Evolutionary conservation across 2,329 filamentous ascomycete genomes (phyloP).

Genomic region (Drechslerella dactyloides): DNA sequence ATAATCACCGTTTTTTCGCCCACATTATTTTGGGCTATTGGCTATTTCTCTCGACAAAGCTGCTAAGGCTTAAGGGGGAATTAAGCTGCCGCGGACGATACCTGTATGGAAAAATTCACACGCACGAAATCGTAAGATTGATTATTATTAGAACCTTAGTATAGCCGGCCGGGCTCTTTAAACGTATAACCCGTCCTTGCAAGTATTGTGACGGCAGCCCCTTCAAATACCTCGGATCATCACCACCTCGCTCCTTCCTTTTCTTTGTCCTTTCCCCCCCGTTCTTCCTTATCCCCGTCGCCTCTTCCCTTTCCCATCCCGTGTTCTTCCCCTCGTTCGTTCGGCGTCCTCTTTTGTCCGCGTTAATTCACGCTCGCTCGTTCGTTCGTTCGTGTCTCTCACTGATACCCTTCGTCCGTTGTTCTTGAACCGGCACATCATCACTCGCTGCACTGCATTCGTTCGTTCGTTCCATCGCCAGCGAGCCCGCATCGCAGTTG

Average conservation of each 20-base stretch:
- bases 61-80: conserved; percentile 49
- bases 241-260: conserved; percentile 23
- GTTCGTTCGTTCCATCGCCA: conserved; percentile 18
- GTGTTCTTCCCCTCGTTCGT: conserved; percentile 30
- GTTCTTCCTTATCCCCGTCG: conserved; percentile 13
- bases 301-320: conserved; percentile 25
- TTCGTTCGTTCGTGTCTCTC: conserved; percentile 36
- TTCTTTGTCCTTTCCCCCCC: conserved; percentile 13
- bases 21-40: conserved; percentile 36
- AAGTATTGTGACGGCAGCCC: conserved; percentile 24
- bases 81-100: conserved; percentile 24
- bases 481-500: conserved; percentile 9
- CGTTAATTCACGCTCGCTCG: conserved; percentile 11
- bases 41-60: conserved; percentile 1
- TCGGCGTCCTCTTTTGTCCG: conserved; percentile 13
- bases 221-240: conserved; percentile 43
- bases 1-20: conserved; percentile 38
- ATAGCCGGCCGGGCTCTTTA: conserved; percentile 37
- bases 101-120: conserved; percentile 30
- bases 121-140: conserved; percentile 51
- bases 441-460: conserved; percentile 22
- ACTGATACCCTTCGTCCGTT: conserved; percentile 22
- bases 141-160: conserved; percentile 51
- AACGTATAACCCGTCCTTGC: conserved; percentile 16
- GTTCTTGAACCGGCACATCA: conserved; percentile 15